phyloP scores from a whole-genome alignment of 768 basidiomycete species.

The Leccinum uliginosum region DNA sequence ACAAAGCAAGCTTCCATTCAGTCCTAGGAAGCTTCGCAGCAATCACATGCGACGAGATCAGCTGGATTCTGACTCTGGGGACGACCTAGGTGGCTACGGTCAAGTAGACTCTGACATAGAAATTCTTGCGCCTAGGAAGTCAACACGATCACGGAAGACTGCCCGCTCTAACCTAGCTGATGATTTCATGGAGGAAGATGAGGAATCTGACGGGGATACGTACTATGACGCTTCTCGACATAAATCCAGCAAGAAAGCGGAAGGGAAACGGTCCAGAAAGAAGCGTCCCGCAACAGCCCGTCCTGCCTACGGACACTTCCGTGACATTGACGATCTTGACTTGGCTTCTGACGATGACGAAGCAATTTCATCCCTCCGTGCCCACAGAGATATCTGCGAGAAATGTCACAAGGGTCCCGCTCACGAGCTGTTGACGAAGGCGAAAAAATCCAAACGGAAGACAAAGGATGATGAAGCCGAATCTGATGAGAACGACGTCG shows the following conservation, averaged over 20 bases:
- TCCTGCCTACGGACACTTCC: constrained; percentile 49
- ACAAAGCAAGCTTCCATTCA: constrained; percentile 53
- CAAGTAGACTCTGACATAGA: constrained; percentile 28
- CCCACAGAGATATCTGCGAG: constrained; percentile 64
- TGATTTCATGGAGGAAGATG: constrained; percentile 22
- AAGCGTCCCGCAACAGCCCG: constrained; percentile 34
- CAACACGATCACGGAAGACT: constrained; percentile 42
- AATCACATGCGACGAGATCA: constrained; percentile 21
- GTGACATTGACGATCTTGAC: constrained; percentile 38
- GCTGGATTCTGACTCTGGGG: constrained; percentile 33
- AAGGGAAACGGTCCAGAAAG: constrained; percentile 21
- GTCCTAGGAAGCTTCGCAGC: constrained; percentile 58
- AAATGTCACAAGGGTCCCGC: constrained; percentile 63
- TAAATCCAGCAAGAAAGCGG: constrained; percentile 2
- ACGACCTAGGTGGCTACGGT: constrained; percentile 37
- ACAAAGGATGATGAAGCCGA: constrained; percentile 45
- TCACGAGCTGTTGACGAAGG: constrained; percentile 46
- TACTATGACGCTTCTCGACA: constrained; percentile 30
- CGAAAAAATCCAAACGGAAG: constrained; percentile 38
- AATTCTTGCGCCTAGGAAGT: constrained; percentile 36
- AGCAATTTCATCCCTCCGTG: constrained; percentile 49
- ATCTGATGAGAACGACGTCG: constrained; percentile 46
- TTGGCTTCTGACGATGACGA: constrained; percentile 49
- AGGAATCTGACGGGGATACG: constrained; percentile 30
- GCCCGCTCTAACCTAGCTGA: constrained; percentile 36